Percentiles rank a stretch among this genome's conserved stretches.
phyloP scores from a whole-genome alignment of 495 filamentous ascomycete genomes.

The Aspergillus mulundensis region DNA sequence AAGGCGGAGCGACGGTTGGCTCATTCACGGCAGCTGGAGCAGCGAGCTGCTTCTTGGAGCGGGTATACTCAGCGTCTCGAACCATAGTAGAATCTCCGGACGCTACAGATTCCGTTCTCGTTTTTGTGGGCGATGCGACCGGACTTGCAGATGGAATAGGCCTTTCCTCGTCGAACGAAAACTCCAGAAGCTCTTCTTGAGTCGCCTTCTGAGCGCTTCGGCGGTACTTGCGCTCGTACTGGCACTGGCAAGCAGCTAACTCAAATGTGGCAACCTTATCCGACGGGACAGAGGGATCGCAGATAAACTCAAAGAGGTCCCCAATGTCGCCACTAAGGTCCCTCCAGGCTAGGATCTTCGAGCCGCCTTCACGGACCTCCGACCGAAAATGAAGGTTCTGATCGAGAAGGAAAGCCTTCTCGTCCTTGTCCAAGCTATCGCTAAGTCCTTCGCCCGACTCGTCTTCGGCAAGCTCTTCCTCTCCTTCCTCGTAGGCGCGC shows the following conservation, averaged over 20 bases:
- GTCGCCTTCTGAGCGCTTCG: constrained; percentile 74
- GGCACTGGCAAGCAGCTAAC: constrained; percentile 81
- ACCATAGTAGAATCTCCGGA: constrained; percentile 41
- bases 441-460: constrained; percentile 75
- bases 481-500: constrained; percentile 94
- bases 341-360: constrained; percentile 87
- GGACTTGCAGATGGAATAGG: constrained; percentile 82
- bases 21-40: constrained; percentile 29
- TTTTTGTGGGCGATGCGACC: constrained; percentile 58
- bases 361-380: constrained; percentile 69
- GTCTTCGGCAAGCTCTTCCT: constrained; percentile 82
- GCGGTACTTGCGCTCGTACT: constrained; percentile 93
- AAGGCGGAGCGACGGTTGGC: constrained; percentile 47
- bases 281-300: constrained; percentile 66
- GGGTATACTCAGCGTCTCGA: constrained; percentile 44
- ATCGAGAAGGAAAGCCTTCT: constrained; percentile 94
- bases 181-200: constrained; percentile 72
- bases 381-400: constrained; percentile 84
- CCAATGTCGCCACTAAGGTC: constrained; percentile 90
- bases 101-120: constrained; percentile 26
- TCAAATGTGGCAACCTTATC: constrained; percentile 77
- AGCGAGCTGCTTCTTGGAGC: constrained; percentile 37
- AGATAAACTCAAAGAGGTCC: constrained; percentile 95
- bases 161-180: constrained; percentile 73
- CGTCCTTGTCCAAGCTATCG: constrained; percentile 76